phyloP scores from a whole-genome alignment of 2,329 filamentous ascomycete genomes.

The Fusarium sacchari region DNA sequence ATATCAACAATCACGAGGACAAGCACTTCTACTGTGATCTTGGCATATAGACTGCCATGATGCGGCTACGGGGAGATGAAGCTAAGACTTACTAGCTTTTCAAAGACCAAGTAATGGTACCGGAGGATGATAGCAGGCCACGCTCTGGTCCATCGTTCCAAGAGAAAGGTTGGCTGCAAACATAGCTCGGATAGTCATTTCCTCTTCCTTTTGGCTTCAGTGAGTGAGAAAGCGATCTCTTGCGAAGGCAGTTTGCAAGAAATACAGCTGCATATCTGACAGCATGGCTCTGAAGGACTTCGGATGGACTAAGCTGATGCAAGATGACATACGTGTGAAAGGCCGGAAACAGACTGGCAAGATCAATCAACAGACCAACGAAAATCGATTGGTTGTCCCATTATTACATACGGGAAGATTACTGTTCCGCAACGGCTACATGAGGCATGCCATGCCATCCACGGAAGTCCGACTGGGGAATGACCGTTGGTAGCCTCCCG shows the following conservation, averaged over 20 bases:
- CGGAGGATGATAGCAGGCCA: not conserved
- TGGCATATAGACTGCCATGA: not conserved
- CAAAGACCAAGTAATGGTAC: not conserved
- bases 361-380: not conserved
- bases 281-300: too few species aligned
- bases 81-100: not conserved
- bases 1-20: not conserved
- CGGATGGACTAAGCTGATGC: constrained; percentile 15
- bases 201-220: not conserved
- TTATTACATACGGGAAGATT: constrained; percentile 9
- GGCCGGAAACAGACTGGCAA: not conserved
- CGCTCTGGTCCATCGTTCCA: not conserved
- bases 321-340: not conserved
- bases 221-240: not conserved
- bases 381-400: not conserved
- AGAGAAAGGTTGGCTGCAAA: not conserved
- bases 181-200: not conserved
- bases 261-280: not conserved
- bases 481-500: constrained; percentile 12
- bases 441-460: constrained; percentile 1
- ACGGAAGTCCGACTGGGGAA: constrained; percentile 10
- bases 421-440: constrained; percentile 8
- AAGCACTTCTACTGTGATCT: not conserved
- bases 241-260: not conserved
- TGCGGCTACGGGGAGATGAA: too few species aligned